These are phyloP conservation scores for Stephania yunnanensis DNA, from an alignment of 164 flowering plant species.

Conservation along the genomic window DNA sequence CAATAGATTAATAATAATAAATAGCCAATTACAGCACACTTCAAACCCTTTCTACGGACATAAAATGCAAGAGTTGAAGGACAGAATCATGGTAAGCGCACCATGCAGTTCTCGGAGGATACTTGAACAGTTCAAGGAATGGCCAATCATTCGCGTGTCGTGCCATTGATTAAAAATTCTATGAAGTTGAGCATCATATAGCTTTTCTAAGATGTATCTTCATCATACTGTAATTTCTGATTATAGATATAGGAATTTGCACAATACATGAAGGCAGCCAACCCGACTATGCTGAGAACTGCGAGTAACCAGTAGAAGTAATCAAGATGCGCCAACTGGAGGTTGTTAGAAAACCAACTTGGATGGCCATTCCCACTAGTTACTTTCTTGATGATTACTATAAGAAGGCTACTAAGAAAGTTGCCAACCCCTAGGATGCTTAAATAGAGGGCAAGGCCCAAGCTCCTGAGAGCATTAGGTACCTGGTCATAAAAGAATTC, in stretches of 20 bases:
- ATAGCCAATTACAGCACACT: not conserved
- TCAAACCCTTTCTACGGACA: not conserved
- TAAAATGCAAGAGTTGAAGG: not conserved
- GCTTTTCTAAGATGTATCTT: not conserved
- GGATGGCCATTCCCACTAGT: conserved; percentile 5
- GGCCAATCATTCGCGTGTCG: not conserved
- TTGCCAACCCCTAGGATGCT: conserved; percentile 11
- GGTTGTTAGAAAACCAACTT: conserved; percentile 18
- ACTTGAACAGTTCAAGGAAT: not conserved
- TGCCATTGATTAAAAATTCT: not conserved
- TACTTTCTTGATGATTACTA: not conserved
- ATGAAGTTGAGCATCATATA: not conserved
- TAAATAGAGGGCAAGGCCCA: conserved; percentile 15
- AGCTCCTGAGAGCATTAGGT: conserved; percentile 7
- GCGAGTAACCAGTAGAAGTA: conserved; percentile 17
- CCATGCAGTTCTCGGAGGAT: not conserved
- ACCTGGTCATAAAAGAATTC: conserved; percentile 19
- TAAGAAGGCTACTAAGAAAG: conserved; percentile 13
- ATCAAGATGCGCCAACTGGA: conserved; percentile 14
- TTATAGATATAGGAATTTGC: conserved; percentile 6
- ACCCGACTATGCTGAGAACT: conserved; percentile 4
- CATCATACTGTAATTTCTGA: not conserved
- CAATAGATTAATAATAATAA: no score
- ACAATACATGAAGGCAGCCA: conserved; percentile 8
- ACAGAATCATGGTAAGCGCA: not conserved